Evolutionary conservation across 2,329 filamentous ascomycete genomes (phyloP), one percentile per base, ranked within the genome.

Genomic region (Mollisiaceae sp.): DNA sequence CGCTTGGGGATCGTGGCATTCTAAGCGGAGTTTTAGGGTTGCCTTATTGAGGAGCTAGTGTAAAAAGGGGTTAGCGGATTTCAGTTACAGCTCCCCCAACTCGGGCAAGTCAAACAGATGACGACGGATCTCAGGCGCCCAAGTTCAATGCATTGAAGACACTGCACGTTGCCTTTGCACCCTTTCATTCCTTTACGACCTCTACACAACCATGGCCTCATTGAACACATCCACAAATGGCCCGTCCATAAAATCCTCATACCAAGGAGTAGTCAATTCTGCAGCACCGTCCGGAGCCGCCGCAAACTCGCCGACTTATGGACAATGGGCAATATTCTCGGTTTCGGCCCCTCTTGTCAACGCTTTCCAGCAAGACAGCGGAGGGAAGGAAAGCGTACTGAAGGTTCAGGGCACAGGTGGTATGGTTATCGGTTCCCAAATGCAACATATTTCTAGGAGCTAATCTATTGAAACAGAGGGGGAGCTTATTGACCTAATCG

Each of bases 351-450:
- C 95, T 62, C 86, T 99, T 47, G 86, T 93, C 77, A 98, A 91
- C 81, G 94, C 94, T 66, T 99, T 99, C 78, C 93, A 97, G 79
- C 82, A 85, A 69, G 92, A 95, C 76, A 85, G 87, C 64, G 90
- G 87, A 45, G 84, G 88, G 71, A 98, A 97, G 81, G 94, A 98
- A 81, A 98, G 94, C 78, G 87, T 97, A 1, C 82, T 99, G 72
- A 98, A 97, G 80, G 94, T 99, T 60, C 93, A 98, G 78, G 89
- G 85, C 76, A 96, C 92, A 58, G 94, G 94, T 82, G 91, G 92
- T 94, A 79, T 52, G 72, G 41, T 59, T 36, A 50, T 58, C 12
- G 18, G 18, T 18, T 24, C 43, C n/a, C 54, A 62, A 15, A 43
- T 45, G 32, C 32, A 45, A 58, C 27, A 59, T 55, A 55, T 38